Base-by-base conservation (phyloP, 495 filamentous ascomycete species). In the Parachaetomium inaequale region DNA sequence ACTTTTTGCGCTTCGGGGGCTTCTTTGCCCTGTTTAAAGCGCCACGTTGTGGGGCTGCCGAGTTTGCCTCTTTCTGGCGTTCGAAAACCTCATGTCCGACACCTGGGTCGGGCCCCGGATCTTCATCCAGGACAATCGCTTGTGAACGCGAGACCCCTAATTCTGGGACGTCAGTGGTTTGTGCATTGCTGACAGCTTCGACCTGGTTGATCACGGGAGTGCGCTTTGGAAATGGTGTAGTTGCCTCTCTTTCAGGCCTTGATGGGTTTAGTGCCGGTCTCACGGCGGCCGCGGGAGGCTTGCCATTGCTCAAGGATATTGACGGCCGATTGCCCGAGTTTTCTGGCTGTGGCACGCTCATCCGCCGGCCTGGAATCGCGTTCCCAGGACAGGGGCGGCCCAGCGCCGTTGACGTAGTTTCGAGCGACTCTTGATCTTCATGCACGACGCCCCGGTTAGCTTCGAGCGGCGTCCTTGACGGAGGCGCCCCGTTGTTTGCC, bases 91-190 rank as follows among this genome's bases (percentile, higher is more conserved):
- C 23, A 0, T n/a, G 25, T 1, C 4, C 34, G 15, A 29, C 32
- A 19, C 21, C 19, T 29, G 19, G 2, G 3, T 6, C 32, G 17
- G 25, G 29, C 7, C 54, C 63, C 12, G n/a, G n/a, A n/a, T 59
- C 61, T 4, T 71, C 59, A 19, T 70, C 65, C 31, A 67, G 38
- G 1, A 68, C 15, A 29, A 70, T 64, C 0, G 59, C 49, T 46
- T 63, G 49, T 8, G 55, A 59, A 31, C 29, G 23, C 40, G 56
- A 59, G 1, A 7, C 31, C 5, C 55, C 49, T 25, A 25, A 26
- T 7, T 46, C 3, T 7, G 26, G 12, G 7, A 7, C 14, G 15
- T 4, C 17, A 12, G 36, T 5, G 3, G 7, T n/a, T n/a, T 46
- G n/a, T 1, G 11, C 26, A 2, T 19, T 29, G 29, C 6, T 21